Base-by-base conservation (phyloP, 2,329 filamentous ascomycete genomes). In the Endoconidiophora laricicola region DNA sequence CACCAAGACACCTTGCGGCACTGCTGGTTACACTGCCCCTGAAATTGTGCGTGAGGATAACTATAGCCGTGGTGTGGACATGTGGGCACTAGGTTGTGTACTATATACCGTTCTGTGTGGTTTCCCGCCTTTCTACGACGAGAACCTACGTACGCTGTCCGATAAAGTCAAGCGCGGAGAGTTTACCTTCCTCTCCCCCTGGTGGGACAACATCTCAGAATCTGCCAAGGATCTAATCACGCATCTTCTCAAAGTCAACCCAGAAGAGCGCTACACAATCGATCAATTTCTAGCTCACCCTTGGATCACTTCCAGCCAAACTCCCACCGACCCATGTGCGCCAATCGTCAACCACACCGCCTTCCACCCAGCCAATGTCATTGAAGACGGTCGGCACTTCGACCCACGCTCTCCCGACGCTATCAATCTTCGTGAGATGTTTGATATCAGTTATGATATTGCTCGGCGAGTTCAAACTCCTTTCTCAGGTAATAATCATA, bases 11-110 rank as follows among this genome's bases (percentile, higher is more conserved):
- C 91, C 91, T n/a, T 98, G 91, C 63, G 91, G 91, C 52, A 98
- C 91, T 0, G 91, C 96, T 52, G 91, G 91, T 41, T 98, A 98
- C 67, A 96, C 91, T 3, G 91, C 91, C 3, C 91, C 91, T 6
- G 91, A 98, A 62, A 98, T 98, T 55, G 91, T 98, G 63, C 96
- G 96, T 67, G 91, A 98, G 65, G 91, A 98, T 67, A 79, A 88
- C 20, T 98, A 98, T 65, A 96, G 90, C 37, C 98, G 96, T 71
- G 93, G 86, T 47, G 91, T 98, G 43, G 91, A 98, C 61, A 98
- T 98, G 91, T 98, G 91, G 91, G 91, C 91, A 3, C 67, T 98
- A 29, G 91, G 91, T 12, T 98, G 91, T 62, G 91, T 98, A 9
- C 72, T 98, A 4, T 98, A 98, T 69, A 98, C 91, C 1, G 71